Conservation (phyloP, 306 rosid genomes). For the Lotus japonicus region DNA sequence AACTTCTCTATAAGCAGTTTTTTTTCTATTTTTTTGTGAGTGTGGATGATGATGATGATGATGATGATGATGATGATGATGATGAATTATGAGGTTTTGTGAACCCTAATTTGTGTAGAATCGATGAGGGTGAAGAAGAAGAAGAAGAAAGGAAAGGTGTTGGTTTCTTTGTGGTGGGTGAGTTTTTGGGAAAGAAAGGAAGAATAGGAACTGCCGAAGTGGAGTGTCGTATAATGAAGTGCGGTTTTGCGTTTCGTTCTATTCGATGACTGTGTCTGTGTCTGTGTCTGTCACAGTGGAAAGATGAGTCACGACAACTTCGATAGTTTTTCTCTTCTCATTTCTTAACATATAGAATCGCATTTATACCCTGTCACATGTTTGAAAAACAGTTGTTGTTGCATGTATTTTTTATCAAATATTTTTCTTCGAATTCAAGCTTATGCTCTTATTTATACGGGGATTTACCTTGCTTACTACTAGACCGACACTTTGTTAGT, state of each 20-base stretch:
- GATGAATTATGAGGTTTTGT: not conserved
- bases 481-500: no score
- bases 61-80: not conserved
- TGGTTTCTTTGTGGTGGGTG: not conserved
- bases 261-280: not conserved
- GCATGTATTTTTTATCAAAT: no score
- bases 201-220: not conserved
- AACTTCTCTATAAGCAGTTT: not conserved
- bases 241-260: constrained; percentile 17
- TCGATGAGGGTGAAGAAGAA: no score
- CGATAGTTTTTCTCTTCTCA: no score
- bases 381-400: no score
- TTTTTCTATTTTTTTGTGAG: not conserved
- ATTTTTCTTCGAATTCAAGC: no score
- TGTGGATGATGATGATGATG: not conserved
- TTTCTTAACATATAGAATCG: no score
- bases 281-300: not conserved
- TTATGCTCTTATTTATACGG: no score
- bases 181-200: not conserved
- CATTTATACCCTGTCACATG: no score
- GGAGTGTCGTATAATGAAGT: not conserved
- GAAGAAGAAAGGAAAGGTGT: not conserved
- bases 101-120: constrained; percentile 2
- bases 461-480: no score
- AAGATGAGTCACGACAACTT: constrained; percentile 17